phyloP scores from a whole-genome alignment of 75 land plant species.

The Larix kaempferi region DNA sequence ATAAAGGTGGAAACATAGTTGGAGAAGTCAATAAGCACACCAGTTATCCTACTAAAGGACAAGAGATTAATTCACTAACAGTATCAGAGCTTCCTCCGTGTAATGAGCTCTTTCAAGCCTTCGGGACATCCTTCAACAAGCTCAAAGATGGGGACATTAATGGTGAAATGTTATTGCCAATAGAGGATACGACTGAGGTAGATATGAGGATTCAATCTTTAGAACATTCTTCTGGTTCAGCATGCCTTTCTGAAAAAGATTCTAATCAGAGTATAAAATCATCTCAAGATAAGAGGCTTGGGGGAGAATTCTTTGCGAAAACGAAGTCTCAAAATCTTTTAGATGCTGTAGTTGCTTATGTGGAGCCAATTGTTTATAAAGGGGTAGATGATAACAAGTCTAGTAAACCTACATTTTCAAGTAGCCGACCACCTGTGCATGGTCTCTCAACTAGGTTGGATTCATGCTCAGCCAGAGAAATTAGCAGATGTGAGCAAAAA shows the following conservation, averaged over 20 bases:
- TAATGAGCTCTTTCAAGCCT: constrained; percentile 17
- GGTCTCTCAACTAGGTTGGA: not conserved
- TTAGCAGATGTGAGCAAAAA: constrained; percentile 7
- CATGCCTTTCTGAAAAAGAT: constrained; percentile 26
- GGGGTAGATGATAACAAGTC: constrained; percentile 23
- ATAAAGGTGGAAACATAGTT: not conserved
- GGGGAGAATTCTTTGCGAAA: constrained; percentile 23
- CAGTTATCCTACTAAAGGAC: not conserved
- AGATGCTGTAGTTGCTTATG: constrained; percentile 25
- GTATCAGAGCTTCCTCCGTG: constrained; percentile 6
- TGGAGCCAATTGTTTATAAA: constrained; percentile 1
- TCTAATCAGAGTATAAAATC: not conserved
- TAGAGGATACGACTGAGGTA: not conserved
- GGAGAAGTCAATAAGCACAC: not conserved
- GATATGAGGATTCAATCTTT: constrained; percentile 7
- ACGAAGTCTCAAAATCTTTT: constrained; percentile 35
- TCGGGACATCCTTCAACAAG: constrained; percentile 1
- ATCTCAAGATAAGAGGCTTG: not conserved
- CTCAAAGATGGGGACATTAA: constrained; percentile 12
- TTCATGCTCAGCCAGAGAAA: not conserved
- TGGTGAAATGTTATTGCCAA: constrained; percentile 22
- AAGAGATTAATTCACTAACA: not conserved
- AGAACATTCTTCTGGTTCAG: not conserved
- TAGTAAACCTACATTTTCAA: constrained; percentile 14
- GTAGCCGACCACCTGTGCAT: constrained; percentile 5